phyloP scores from a whole-genome alignment of 1,284 basidiomycete genomes.

The Schizopora paradoxa region DNA sequence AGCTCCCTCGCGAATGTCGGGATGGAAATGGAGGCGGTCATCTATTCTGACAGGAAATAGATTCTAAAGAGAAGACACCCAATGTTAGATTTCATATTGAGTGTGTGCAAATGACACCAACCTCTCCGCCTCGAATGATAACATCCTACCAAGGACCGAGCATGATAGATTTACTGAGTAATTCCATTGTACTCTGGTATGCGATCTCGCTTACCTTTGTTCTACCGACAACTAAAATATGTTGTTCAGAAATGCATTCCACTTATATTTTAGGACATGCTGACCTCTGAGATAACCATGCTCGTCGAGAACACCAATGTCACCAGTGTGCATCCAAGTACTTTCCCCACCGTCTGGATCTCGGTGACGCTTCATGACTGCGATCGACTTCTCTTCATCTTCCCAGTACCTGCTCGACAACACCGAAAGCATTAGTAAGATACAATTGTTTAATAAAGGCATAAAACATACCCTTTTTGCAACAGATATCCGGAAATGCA shows the following conservation, averaged over 20 bases:
- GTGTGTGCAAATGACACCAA: constrained; percentile 23
- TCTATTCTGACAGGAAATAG: constrained; percentile 85
- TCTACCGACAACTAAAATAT: constrained; percentile 63
- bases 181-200: background rate
- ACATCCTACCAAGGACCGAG: constrained; percentile 49
- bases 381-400: constrained; percentile 63
- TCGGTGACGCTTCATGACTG: constrained; percentile 54
- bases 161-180: background rate
- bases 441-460: background rate
- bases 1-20: constrained; percentile 66
- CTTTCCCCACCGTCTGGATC: constrained; percentile 46
- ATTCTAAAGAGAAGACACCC: constrained; percentile 42
- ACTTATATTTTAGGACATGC: constrained; percentile 6
- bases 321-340: constrained; percentile 83
- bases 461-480: constrained; percentile 60
- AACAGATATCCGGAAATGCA: constrained; percentile 71
- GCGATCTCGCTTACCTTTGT: constrained; percentile 53
- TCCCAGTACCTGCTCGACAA: constrained; percentile 62
- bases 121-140: constrained; percentile 85
- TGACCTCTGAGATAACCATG: constrained; percentile 75
- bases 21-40: constrained; percentile 62
- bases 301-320: constrained; percentile 77
- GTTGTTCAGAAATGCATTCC: constrained; percentile 2
- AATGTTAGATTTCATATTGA: background rate
- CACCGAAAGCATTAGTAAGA: constrained; percentile 10